Base-by-base conservation (phyloP, 2,329 filamentous ascomycete species). In the Xylaria sp. region DNA sequence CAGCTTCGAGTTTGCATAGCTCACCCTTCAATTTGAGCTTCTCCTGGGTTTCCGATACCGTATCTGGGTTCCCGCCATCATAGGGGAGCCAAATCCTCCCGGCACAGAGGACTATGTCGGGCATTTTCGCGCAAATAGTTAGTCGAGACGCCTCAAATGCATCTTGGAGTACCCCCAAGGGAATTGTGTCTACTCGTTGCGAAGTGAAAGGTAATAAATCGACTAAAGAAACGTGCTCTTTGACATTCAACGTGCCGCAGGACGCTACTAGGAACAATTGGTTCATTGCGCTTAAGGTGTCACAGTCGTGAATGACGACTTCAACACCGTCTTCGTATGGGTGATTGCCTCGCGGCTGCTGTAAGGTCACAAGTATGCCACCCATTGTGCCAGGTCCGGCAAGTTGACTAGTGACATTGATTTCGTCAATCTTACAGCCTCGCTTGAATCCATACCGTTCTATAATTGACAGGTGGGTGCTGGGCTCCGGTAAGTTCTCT, bases 121-220 rank as follows among this genome's bases (percentile, higher is more conserved):
- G 62, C 3, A 36, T 28, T 53, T 59, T 59, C 9, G 55, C 62
- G 10, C 55, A 64, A 15, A 64, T 64, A 9, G 62, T 25, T 8
- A 64, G 9, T 52, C 62, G 39, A 3, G 43, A 39, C 15, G 55
- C 45, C 10, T 64, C 55, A n/a, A 64, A 64, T 34, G 62, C 45
- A 4, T 59, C n/a, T 36, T 52, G 25, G 15, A 64, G 53, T n/a
- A 15, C 8, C 10, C 5, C 20, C 6, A 28, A 32, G 7, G 55
- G 18, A 43, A 64, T 8, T 3, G 23, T 45, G 18, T 52, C 34
- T 28, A 28, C 18, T 6, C 9, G 12, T 18, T 59, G 32, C 7
- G 62, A 36, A n/a, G 55, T 64, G 34, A 64, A 64, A 9, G 62
- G 62, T 15, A 64, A 34, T 43, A 64, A 18, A 15, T 64, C 62